These are phyloP conservation scores for Coffea canephora DNA, from an alignment of 257 asterid species.

Conservation along the genomic window DNA sequence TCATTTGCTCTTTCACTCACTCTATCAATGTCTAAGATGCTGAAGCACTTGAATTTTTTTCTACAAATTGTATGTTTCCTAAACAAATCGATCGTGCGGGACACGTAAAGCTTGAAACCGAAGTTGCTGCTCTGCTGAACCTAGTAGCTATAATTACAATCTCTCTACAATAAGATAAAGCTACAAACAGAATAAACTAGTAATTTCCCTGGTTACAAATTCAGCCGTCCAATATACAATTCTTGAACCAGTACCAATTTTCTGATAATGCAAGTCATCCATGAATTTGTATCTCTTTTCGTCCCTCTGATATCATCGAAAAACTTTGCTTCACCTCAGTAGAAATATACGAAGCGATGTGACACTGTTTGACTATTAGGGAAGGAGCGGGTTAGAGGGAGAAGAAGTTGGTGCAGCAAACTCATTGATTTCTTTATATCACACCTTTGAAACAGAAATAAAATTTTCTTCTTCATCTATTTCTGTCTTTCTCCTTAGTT, in stretches of 20 bases:
- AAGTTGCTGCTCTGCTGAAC: background rate
- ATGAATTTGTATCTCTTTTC: background rate
- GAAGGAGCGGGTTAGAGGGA: constrained; percentile 39
- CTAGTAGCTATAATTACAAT: background rate
- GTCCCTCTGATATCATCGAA: constrained; percentile 13
- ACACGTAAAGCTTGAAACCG: constrained; percentile 1
- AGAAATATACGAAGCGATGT: constrained; percentile 10
- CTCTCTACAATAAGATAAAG: background rate
- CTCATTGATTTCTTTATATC: constrained; percentile 43
- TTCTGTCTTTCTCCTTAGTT: constrained; percentile 8
- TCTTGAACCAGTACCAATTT: background rate
- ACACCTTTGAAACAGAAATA: constrained; percentile 20
- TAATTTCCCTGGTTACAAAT: background rate
- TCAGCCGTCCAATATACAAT: background rate
- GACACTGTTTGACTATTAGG: constrained; percentile 30
- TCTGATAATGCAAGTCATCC: background rate
- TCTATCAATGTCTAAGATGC: background rate
- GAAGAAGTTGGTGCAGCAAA: constrained; percentile 70
- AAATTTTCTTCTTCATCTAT: constrained; percentile 13
- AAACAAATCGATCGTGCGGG: background rate
- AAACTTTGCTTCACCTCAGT: background rate
- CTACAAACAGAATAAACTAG: background rate
- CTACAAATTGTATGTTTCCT: background rate
- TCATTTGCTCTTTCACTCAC: background rate
- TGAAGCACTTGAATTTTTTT: background rate